A percentile compares a stretch with the other conserved stretches of the same genome.
These are phyloP conservation scores for Gaeumannomyces tritici DNA, from an alignment of 2,329 filamentous ascomycete species.

Conservation along the genomic window DNA sequence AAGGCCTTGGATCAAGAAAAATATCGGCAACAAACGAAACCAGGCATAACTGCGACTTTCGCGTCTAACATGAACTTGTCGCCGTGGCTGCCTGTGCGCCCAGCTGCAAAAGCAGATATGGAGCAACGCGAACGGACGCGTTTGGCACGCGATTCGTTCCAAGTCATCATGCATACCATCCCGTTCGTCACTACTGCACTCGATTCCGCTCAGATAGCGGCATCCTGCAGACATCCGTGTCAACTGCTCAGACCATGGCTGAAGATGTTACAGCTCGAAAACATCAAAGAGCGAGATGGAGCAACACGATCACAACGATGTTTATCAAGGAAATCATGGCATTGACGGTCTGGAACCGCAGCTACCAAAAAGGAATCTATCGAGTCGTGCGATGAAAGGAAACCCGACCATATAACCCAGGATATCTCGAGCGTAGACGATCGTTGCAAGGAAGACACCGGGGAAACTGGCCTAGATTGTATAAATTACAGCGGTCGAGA, in stretches of 20 bases:
- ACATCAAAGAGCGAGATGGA: no score
- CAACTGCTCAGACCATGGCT: no score
- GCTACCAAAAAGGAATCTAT: slow-evolving; percentile 21
- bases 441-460: slow-evolving; percentile 27
- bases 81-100: no score
- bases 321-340: slow-evolving; percentile 5
- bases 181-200: no score
- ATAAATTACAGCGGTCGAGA: slow-evolving; percentile 53
- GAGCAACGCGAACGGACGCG: neutral
- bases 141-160: neutral
- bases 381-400: slow-evolving; percentile 24
- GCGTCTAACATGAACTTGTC: no score
- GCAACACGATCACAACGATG: no score
- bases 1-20: neutral
- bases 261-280: no score
- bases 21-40: neutral
- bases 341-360: slow-evolving; percentile 2
- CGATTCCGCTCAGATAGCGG: no score
- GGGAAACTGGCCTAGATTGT: slow-evolving; percentile 46
- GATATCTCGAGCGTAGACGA: slow-evolving; percentile 19
- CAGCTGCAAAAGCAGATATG: neutral
- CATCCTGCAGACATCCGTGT: no score
- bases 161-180: neutral
- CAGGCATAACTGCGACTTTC: no score
- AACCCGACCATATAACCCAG: slow-evolving; percentile 12